Percentiles rank a stretch among this genome's conserved stretches.
Evolutionary conservation across 208 protist genomes (phyloP).

Genomic region (Willaertia magna): DNA sequence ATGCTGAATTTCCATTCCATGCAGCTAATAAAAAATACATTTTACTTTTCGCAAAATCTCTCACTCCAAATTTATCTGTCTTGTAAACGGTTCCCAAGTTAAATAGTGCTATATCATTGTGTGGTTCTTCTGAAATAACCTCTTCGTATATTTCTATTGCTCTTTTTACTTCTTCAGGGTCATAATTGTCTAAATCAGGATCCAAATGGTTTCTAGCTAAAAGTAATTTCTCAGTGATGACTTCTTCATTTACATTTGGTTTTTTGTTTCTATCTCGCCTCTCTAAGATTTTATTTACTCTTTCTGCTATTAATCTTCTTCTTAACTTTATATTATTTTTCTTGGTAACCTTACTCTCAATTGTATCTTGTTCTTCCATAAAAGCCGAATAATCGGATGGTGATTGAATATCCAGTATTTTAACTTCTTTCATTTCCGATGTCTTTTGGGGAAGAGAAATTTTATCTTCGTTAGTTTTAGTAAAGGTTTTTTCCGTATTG

Average conservation of each 20-base stretch:
- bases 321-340: not conserved
- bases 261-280: not conserved
- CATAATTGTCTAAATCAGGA: not conserved
- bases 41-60: not conserved
- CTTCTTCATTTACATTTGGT: not conserved
- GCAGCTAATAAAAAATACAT: not conserved
- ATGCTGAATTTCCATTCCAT: not conserved
- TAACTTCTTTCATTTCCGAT: no score
- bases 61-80: not conserved
- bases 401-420: no score
- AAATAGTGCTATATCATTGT: not conserved
- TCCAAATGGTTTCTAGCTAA: not conserved
- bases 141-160: not conserved
- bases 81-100: not conserved
- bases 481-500: not conserved
- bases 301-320: not conserved
- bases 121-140: not conserved
- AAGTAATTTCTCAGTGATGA: not conserved
- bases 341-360: not conserved
- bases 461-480: not conserved
- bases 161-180: not conserved
- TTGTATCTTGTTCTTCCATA: not conserved
- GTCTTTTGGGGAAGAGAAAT: not conserved
- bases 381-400: not conserved
- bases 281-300: not conserved